phyloP scores from a whole-genome alignment of 2,329 filamentous ascomycete genomes.

The Exophiala spinifera region DNA sequence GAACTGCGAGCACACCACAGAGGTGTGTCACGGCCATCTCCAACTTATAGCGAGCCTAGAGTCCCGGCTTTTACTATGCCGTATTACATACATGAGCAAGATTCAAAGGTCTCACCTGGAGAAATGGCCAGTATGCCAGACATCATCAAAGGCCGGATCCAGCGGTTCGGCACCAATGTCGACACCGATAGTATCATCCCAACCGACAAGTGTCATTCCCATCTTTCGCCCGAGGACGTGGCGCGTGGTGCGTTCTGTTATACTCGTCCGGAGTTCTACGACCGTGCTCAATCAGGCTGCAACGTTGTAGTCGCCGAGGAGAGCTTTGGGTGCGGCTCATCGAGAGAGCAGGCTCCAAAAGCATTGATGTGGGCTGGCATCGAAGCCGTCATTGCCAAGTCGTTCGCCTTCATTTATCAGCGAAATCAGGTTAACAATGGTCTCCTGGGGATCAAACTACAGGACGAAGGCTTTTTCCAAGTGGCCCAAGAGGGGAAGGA shows the following conservation, averaged over 20 bases:
- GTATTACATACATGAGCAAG: too few species aligned
- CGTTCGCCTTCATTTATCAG: slow-evolving; percentile 47
- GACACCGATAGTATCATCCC: slow-evolving; percentile 17
- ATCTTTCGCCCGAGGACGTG: slow-evolving; percentile 11
- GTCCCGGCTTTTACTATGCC: slow-evolving; percentile 32
- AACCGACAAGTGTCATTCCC: slow-evolving; percentile 15
- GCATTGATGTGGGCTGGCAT: slow-evolving; percentile 31
- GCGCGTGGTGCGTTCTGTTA: slow-evolving; percentile 14
- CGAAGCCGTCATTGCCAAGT: slow-evolving; percentile 44
- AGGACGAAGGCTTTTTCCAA: slow-evolving; percentile 30
- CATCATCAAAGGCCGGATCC: slow-evolving; percentile 3
- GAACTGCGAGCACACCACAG: too few species aligned
- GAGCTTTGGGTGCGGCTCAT: slow-evolving; percentile 13
- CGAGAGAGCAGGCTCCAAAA: slow-evolving; percentile 10
- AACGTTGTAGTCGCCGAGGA: slow-evolving; percentile 11
- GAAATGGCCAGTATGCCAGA: not conserved
- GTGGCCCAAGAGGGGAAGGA: slow-evolving; percentile 8
- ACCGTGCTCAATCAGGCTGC: slow-evolving; percentile 8
- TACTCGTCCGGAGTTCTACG: slow-evolving; percentile 10
- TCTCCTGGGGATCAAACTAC: slow-evolving; percentile 43
- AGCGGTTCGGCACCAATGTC: slow-evolving; percentile 14
- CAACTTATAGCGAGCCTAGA: slow-evolving; percentile 42
- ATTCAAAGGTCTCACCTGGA: slow-evolving; percentile 29
- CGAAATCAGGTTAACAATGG: slow-evolving; percentile 47
- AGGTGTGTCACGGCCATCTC: too few species aligned